Evolutionary conservation across 2,329 filamentous ascomycete genomes (phyloP), one percentile per base, ranked within the genome.

Genomic region (Pseudocercospora pini-densiflorae): DNA sequence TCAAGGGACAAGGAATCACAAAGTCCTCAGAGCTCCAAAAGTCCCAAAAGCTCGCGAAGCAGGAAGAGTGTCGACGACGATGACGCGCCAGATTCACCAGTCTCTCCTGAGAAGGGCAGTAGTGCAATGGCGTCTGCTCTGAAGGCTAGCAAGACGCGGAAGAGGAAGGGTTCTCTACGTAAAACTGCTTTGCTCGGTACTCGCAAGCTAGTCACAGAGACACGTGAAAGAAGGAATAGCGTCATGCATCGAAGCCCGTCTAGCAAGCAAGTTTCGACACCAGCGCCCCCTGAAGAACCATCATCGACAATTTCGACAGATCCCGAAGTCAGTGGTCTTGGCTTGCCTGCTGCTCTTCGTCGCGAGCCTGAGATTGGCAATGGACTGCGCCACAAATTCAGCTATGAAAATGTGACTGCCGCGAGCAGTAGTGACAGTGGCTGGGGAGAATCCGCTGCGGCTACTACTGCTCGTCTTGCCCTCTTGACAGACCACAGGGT

Each of bases 131-230:
- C 68, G 16, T 68, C 70, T 5, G 70, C 69, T 19, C 49, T 71
- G 55, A 69, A 68, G 53, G 65, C 81, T 27, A 68, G 76, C 63
- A 67, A 84, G 77, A 88, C 88, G 55, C 84, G 93, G 63, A 89
- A 89, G 73, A 88, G 94, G 66, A 92, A 91, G 76, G 93, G 93
- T 3, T 97, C 94, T 10, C 83, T 97, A 77, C 87, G 94, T 66
- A 97, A 97, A 79, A 92, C 92, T 10, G 93, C 93, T 27, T 83
- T 97, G 58, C 84, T 97, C 19, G 92, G 92, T 16, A 90, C 91
- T 68, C 90, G 90, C 60, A 69, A 74, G n/a, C 68, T 77, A 23
- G 68, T 87, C 85, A 62, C 88, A 87, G 77, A 84, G 86, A 67
- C 88, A 87, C 72, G 84, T 80, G 74, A 86, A 81, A 70, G 88